Percentiles rank a stretch among this genome's conserved stretches.
phyloP scores from a whole-genome alignment of 345 rosid genomes.

The Orychophragmus violaceus region DNA sequence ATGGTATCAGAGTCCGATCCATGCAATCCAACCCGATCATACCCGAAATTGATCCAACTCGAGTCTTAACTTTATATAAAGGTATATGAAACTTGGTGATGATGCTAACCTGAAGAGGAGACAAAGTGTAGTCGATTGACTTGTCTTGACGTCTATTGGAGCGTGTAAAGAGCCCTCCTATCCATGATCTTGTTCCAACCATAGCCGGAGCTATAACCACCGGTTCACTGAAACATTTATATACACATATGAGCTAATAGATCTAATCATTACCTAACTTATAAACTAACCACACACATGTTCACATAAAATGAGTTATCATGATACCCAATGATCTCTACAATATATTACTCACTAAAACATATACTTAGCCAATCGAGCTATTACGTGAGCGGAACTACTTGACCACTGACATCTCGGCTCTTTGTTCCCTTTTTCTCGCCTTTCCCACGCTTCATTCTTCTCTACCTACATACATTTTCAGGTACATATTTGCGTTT shows the following conservation, averaged over 20 bases:
- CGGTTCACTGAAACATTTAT: conserved; percentile 20
- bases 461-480: conserved; percentile 65
- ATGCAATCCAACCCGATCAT: too few species aligned
- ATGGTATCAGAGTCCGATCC: too few species aligned
- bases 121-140: conserved; percentile 44
- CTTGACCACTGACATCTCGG: conserved; percentile 55
- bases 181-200: conserved; percentile 93
- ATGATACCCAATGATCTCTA: conserved; percentile 7
- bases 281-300: neutral
- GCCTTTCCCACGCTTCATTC: conserved; percentile 81
- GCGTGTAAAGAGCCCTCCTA: conserved; percentile 83
- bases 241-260: conserved; percentile 11
- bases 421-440: conserved; percentile 59
- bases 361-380: conserved; percentile 53
- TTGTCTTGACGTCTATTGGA: conserved; percentile 49
- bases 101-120: conserved; percentile 61
- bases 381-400: conserved; percentile 51
- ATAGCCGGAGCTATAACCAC: conserved; percentile 71
- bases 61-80: neutral
- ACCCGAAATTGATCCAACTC: too few species aligned
- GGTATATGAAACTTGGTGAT: neutral
- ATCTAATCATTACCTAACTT: neutral
- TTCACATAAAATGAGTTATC: neutral
- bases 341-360: conserved; percentile 49
- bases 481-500: neutral